Evolutionary conservation across 192 early-diverging fungal species (phyloP).

Genomic region (Piromyces sp.): DNA sequence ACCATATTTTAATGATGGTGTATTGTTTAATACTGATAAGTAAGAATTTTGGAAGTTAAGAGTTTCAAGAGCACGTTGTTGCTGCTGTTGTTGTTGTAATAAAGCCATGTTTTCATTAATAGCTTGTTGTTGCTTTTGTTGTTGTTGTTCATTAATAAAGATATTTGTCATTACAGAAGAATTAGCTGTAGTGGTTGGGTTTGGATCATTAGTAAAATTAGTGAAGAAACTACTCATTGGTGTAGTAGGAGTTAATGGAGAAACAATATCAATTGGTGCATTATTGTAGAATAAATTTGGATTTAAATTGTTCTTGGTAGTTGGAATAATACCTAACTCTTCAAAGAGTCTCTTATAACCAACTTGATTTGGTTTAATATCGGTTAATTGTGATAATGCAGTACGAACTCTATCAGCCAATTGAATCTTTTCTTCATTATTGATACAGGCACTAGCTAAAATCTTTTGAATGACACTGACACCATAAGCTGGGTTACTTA

Average conservation of each 20-base stretch:
- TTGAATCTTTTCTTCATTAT: constrained; percentile 51
- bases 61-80: not conserved
- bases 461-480: constrained; percentile 77
- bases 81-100: not conserved
- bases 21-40: not conserved
- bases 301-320: not conserved
- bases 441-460: constrained; percentile 58
- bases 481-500: constrained; percentile 67
- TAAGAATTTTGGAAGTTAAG: not conserved
- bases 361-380: constrained; percentile 14
- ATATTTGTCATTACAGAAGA: not conserved
- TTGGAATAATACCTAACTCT: constrained; percentile 35
- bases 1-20: not conserved
- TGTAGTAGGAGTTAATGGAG: not conserved
- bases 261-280: not conserved
- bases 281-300: not conserved
- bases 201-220: not conserved
- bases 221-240: not conserved
- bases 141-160: not conserved
- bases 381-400: constrained; percentile 13
- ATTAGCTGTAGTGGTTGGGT: not conserved
- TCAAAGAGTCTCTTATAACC: constrained; percentile 67
- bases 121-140: not conserved
- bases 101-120: not conserved
- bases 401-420: constrained; percentile 57